Evolutionary conservation across 148 eudicot genomes (phyloP).

Genomic region (Cornus controversa): DNA sequence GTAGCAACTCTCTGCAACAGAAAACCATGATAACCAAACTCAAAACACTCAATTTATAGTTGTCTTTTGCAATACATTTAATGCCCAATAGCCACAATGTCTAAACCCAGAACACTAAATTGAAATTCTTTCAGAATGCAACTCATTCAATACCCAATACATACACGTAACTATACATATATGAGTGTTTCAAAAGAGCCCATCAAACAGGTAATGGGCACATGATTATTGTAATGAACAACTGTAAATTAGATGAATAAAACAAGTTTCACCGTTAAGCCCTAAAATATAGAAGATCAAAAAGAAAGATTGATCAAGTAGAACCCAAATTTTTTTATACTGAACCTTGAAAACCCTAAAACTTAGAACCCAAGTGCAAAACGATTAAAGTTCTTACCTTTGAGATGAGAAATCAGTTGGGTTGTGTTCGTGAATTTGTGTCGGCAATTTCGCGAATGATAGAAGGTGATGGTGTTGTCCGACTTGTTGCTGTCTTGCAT

Average conservation of each 20-base stretch:
- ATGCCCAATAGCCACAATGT: neutral
- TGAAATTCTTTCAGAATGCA: neutral
- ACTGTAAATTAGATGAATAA: neutral
- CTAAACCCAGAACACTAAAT: neutral
- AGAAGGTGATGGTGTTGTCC: neutral
- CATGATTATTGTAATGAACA: neutral
- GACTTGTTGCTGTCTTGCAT: too few species aligned
- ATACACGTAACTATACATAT: neutral
- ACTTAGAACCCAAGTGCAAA: neutral
- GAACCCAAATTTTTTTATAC: neutral
- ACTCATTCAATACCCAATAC: neutral
- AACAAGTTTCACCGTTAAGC: neutral
- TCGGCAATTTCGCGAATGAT: neutral
- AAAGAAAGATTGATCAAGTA: neutral
- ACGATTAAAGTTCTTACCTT: neutral
- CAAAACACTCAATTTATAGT: neutral
- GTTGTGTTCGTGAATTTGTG: neutral
- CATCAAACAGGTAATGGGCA: neutral
- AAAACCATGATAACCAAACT: neutral
- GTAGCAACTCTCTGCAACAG: neutral
- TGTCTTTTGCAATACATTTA: too few species aligned
- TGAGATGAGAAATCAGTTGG: neutral
- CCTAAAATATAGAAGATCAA: neutral
- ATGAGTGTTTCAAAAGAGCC: neutral
- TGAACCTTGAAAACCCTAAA: neutral